Evolutionary conservation across 805 yeast species (phyloP), one percentile per base, ranked within the genome.

Genomic region (Nakazawaea holstii): DNA sequence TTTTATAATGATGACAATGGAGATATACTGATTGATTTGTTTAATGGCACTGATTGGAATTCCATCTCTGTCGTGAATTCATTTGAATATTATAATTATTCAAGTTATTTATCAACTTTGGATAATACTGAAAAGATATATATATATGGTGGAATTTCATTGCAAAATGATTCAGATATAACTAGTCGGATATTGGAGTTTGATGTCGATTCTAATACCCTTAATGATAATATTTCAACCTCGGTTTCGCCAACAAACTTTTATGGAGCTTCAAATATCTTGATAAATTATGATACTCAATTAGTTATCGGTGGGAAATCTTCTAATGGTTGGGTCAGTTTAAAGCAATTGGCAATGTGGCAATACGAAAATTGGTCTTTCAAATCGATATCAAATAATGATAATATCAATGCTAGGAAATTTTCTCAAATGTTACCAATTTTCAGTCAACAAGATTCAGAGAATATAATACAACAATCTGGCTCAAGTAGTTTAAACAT

Each of bases 261-360:
- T 53, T 77, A 71, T 53, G 81, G 80, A 1, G 77, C 83, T 0
- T 60, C 77, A 0, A 68, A 62, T 31, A 24, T 70, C 14, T 60
- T 71, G 50, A 70, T 79, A 1, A 60, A 68, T 29, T 71, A 77
- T 8, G 71, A 66, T 45, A 66, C 76, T 3, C 77, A 71, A 52
- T 60, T 82, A 32, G 59, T 87, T 2, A 66, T 87, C 37, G 95
- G 94, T 0, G 95, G 95, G 2, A 69, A 69, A 45, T 74, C 87
- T 2, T 55, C 60, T 6, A 55, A 65, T 2, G 89, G 89, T 0
- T 85, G 91, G 89, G 76, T 85, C 32, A 76, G 78, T 52, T 77
- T 86, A 82, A 73, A 74, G 54, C 94, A 86, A 61, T 65, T 84
- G 15, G 92, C 94, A 0, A 62, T 83, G 2, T 85, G 90, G 87